A percentile compares a stretch with the other conserved stretches of the same genome.
These are phyloP conservation scores for Perkinsus chesapeaki DNA, from an alignment of 169 alveolate species.

Conservation along the genomic window DNA sequence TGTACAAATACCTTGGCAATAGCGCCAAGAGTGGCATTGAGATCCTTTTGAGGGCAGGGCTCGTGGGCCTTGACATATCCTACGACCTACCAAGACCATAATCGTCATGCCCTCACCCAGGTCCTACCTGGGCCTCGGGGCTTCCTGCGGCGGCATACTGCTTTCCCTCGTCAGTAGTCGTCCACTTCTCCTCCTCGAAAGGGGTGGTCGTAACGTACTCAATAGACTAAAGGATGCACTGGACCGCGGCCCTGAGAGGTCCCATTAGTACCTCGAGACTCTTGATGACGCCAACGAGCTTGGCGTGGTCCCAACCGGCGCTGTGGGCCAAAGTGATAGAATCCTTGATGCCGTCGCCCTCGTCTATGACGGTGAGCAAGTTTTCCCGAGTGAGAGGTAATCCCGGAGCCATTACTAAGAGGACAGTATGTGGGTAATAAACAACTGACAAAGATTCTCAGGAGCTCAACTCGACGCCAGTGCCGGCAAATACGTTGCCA, in stretches of 20 bases:
- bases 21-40: background rate
- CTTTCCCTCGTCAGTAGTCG: slow-evolving; percentile 24
- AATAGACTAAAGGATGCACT: background rate
- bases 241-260: background rate
- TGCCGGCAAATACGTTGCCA: background rate
- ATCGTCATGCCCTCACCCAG: background rate
- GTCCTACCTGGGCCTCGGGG: slow-evolving; percentile 23
- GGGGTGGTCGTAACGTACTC: slow-evolving; percentile 1
- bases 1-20: background rate
- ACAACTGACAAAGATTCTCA: background rate
- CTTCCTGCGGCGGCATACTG: slow-evolving; percentile 23
- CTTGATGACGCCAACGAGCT: slow-evolving; percentile 31
- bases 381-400: background rate
- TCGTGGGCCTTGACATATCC: background rate
- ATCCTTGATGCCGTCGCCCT: background rate
- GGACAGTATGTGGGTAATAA: background rate
- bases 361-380: background rate
- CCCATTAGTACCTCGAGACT: slow-evolving; percentile 5
- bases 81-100: background rate
- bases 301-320: slow-evolving; percentile 16
- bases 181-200: slow-evolving; percentile 20
- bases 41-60: background rate
- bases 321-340: background rate
- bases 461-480: background rate
- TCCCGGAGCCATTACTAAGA: background rate